A percentile compares a stretch with the other conserved stretches of the same genome.
phyloP scores from a whole-genome alignment of 805 yeast genomes.

The Ogataea methanolica region DNA sequence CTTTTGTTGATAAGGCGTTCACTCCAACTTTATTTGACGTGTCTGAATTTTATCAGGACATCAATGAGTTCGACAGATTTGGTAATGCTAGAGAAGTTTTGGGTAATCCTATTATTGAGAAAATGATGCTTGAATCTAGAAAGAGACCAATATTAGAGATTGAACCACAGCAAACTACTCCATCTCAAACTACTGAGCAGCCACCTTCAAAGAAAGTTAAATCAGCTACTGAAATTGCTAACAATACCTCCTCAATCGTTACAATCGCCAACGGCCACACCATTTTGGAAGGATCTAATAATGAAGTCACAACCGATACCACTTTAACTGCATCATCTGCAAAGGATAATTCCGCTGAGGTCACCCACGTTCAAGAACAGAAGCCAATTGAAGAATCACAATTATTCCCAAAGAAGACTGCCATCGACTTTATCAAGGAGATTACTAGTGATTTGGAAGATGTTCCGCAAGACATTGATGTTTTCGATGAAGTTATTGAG shows the following conservation, averaged over 20 bases:
- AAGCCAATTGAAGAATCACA: not conserved
- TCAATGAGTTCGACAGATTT: slow-evolving; percentile 24
- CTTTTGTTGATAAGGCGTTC: slow-evolving; percentile 20
- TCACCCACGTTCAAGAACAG: no score
- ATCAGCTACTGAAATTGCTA: not conserved
- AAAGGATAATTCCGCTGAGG: no score
- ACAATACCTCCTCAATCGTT: not conserved
- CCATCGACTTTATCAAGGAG: slow-evolving; percentile 13
- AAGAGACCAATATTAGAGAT: not conserved
- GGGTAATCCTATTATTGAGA: slow-evolving; percentile 19
- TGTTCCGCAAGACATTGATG: slow-evolving; percentile 21
- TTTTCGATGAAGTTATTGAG: slow-evolving; percentile 27
- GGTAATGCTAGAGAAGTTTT: slow-evolving; percentile 18
- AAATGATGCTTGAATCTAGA: slow-evolving; percentile 13
- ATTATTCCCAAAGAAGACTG: slow-evolving; percentile 14
- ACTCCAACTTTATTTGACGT: slow-evolving; percentile 25
- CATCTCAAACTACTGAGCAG: not conserved
- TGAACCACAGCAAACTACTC: not conserved
- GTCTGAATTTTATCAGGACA: slow-evolving; percentile 22
- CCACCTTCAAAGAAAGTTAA: not conserved
- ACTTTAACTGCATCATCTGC: not conserved
- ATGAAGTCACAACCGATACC: not conserved
- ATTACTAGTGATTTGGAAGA: slow-evolving; percentile 14
- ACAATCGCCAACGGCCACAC: no score
- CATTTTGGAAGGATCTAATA: no score